phyloP scores from a whole-genome alignment of 305 asterid species.

The Caryopteris hybrid region DNA sequence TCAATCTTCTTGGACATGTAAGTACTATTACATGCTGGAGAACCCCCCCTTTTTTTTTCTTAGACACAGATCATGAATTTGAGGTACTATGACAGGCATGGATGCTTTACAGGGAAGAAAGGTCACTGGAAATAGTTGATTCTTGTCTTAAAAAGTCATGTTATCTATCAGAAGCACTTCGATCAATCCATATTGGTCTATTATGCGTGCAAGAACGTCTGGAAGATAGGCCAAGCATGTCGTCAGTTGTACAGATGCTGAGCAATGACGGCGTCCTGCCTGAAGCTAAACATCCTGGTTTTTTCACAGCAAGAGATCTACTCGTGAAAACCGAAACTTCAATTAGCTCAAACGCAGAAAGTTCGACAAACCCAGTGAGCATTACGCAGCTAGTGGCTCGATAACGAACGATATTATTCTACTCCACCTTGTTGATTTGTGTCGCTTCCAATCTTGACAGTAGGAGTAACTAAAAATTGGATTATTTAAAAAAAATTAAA shows the following conservation, averaged over 20 bases:
- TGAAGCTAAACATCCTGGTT: slow-evolving; percentile 44
- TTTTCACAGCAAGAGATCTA: slow-evolving; percentile 28
- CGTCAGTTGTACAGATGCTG: slow-evolving; percentile 42
- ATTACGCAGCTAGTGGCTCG: not conserved
- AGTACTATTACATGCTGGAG: no score
- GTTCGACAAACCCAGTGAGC: not conserved
- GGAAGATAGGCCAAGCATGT: slow-evolving; percentile 50
- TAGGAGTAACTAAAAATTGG: no score
- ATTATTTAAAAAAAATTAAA: no score
- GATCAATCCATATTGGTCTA: slow-evolving; percentile 35
- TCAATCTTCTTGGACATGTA: no score
- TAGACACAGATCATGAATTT: no score
- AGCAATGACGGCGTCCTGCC: slow-evolving; percentile 33
- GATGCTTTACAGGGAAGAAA: slow-evolving; percentile 34
- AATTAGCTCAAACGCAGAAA: slow-evolving; percentile 11
- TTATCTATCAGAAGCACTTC: slow-evolving; percentile 13
- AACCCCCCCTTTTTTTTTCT: no score
- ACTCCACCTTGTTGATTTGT: no score
- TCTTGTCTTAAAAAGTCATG: not conserved
- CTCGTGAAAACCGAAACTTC: not conserved
- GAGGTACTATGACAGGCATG: no score
- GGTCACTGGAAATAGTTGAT: slow-evolving; percentile 32
- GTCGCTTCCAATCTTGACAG: no score
- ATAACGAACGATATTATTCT: no score
- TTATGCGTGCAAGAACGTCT: slow-evolving; percentile 45